phyloP scores from a whole-genome alignment of 2,329 filamentous ascomycete species.

The Penicillium sp. region DNA sequence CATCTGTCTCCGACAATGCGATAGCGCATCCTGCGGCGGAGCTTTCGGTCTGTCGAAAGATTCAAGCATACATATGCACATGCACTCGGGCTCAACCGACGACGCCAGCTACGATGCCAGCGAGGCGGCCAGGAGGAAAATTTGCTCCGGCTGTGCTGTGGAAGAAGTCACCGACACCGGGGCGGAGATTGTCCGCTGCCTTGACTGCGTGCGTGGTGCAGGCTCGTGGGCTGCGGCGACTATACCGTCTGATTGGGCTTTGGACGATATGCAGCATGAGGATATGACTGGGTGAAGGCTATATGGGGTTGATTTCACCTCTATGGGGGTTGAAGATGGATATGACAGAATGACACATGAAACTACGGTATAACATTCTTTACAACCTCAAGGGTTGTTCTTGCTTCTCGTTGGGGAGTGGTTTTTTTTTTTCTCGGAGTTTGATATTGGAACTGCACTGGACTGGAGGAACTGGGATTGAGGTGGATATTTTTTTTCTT shows the following conservation, averaged over 20 bases:
- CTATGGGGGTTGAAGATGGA: neutral
- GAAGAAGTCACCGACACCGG: slow-evolving; percentile 33
- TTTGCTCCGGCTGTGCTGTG: slow-evolving; percentile 36
- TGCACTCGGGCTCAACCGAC: neutral
- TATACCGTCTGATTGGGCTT: slow-evolving; percentile 11
- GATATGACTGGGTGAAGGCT: slow-evolving; percentile 5
- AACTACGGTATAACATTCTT: neutral
- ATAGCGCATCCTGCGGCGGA: slow-evolving; percentile 25
- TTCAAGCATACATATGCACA: neutral
- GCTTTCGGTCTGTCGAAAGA: neutral
- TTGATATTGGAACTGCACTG: slow-evolving; percentile 1
- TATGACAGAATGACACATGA: neutral
- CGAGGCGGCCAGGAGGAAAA: slow-evolving; percentile 20
- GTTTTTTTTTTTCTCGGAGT: neutral
- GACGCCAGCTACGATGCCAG: neutral
- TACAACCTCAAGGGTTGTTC: neutral
- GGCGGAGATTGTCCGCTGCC: slow-evolving; percentile 31
- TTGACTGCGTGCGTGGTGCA: slow-evolving; percentile 29
- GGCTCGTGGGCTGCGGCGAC: slow-evolving; percentile 10
- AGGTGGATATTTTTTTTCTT: neutral
- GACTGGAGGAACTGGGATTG: neutral
- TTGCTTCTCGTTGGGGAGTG: neutral
- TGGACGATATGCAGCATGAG: slow-evolving; percentile 14
- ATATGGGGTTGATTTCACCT: neutral
- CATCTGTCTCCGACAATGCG: slow-evolving; percentile 37